A percentile compares a stretch with the other conserved stretches of the same genome.
Evolutionary conservation across 441 rosid species (phyloP).

Genomic region (Breynia disticha): DNA sequence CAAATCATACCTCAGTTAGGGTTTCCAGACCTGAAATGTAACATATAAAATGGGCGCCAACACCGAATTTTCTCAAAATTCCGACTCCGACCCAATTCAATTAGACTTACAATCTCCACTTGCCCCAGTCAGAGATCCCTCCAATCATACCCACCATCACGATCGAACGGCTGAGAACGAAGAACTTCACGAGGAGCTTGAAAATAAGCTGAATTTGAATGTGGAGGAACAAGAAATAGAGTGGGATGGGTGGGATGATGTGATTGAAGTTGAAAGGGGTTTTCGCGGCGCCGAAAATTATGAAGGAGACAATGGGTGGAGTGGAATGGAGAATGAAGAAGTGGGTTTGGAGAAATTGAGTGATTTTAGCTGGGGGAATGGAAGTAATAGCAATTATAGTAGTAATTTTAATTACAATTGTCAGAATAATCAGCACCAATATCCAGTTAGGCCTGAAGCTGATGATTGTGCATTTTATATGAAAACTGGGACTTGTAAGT

Average conservation of each 20-base stretch:
- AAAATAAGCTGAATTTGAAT: constrained; percentile 7
- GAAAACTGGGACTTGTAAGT: constrained; percentile 70
- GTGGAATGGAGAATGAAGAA: constrained; percentile 2
- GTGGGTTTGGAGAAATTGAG: constrained; percentile 4
- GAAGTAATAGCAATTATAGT: neutral
- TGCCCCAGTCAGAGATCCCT: neutral
- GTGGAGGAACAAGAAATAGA: constrained; percentile 17
- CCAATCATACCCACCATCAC: neutral
- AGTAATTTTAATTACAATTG: neutral
- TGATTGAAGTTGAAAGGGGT: neutral
- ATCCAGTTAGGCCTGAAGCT: constrained; percentile 68
- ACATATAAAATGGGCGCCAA: neutral
- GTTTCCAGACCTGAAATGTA: neutral
- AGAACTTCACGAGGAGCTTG: constrained; percentile 1
- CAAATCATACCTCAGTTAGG: neutral
- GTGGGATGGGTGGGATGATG: constrained; percentile 7
- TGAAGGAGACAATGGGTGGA: constrained; percentile 1
- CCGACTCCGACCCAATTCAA: neutral
- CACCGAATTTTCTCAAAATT: neutral
- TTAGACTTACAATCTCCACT: neutral
- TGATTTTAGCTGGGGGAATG: neutral
- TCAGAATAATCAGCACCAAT: constrained; percentile 24
- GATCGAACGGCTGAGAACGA: neutral
- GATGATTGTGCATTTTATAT: constrained; percentile 77
- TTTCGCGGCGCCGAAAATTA: constrained; percentile 5